Base-by-base conservation (phyloP, 805 yeast species). In the Priceomyces haplophilus region DNA sequence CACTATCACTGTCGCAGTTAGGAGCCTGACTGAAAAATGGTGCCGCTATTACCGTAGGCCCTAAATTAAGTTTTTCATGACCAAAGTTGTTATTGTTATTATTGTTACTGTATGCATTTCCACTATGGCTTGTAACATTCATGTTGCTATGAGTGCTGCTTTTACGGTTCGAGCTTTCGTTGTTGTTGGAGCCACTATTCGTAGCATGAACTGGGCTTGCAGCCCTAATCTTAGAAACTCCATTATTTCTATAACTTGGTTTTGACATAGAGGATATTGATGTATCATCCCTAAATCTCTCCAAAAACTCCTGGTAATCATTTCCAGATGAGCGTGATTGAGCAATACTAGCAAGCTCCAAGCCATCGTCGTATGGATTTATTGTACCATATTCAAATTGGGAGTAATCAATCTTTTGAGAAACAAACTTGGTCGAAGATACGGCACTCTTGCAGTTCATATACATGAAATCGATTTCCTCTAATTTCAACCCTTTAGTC, bases 381-480 rank as follows among this genome's bases (percentile, higher is more conserved):
- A 13, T 33, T 21, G 42, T 35, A 27, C 37, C 36, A 23, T 36
- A 31, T 24, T 42, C 45, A 17, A 38, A n/a, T n/a, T 17, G 42
- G 23, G 42, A 45, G 50, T 64, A 62, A 41, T 64, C 64, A 40
- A 69, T 57, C 45, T 62, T 67, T 10, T 64, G 56, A 7, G 73
- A 63, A 37, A 60, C 56, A 66, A 80, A 82, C 21, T 62, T 57
- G 10, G 62, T 49, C 0, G 88, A 81, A 8, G 60, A 61, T 13
- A 76, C 59, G 1, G 89, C 83, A 54, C 59, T 74, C 33, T 74
- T 64, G 52, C 90, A 82, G 27, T 72, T 69, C 40, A 75, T 72
- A 57, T 82, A 87, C 68, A 87, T 69, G 48, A 80, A 86, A 65
- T 88, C 90, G 41, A 88, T 82, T 51, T 88, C 88, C 63, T 88